phyloP scores from a whole-genome alignment of 2,329 filamentous ascomycete genomes.

The Chrysoporthe puriensis region DNA sequence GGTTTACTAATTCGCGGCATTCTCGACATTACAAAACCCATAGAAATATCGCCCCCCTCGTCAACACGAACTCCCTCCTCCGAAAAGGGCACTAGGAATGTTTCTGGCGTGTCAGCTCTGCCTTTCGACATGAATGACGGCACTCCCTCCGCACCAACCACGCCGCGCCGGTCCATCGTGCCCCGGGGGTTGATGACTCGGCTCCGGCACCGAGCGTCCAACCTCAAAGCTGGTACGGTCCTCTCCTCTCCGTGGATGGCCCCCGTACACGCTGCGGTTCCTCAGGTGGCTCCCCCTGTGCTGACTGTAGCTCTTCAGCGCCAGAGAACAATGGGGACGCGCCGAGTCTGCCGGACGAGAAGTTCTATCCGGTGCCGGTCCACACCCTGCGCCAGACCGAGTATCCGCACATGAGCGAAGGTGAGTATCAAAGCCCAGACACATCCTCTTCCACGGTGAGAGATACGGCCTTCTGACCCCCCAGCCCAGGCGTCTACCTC shows the following conservation, averaged over 20 bases:
- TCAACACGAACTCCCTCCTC: neutral
- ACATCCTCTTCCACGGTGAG: no score
- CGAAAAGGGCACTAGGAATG: neutral
- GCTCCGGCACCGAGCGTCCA: conserved; percentile 21
- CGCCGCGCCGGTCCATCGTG: conserved; percentile 13
- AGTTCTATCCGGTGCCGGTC: conserved; percentile 30
- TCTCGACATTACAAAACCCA: conserved; percentile 1
- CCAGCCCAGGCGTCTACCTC: conserved; percentile 51
- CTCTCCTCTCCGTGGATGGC: neutral
- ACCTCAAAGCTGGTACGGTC: conserved; percentile 21
- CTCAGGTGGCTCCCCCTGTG: neutral
- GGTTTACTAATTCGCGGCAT: neutral
- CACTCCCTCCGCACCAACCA: neutral
- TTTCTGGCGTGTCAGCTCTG: neutral
- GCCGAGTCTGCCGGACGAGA: conserved; percentile 15
- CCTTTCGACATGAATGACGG: conserved; percentile 2
- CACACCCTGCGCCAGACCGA: conserved; percentile 44
- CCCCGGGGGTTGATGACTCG: conserved; percentile 15
- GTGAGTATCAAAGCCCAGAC: conserved; percentile 32
- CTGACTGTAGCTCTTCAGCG: conserved; percentile 9
- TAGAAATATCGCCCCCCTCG: conserved; percentile 1
- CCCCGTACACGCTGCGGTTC: neutral
- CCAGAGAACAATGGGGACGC: conserved; percentile 4
- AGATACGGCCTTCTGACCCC: neutral
- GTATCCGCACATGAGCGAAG: conserved; percentile 47